Conservation (phyloP, 2,329 filamentous ascomycete genomes). For the Clonostachys sp. region DNA sequence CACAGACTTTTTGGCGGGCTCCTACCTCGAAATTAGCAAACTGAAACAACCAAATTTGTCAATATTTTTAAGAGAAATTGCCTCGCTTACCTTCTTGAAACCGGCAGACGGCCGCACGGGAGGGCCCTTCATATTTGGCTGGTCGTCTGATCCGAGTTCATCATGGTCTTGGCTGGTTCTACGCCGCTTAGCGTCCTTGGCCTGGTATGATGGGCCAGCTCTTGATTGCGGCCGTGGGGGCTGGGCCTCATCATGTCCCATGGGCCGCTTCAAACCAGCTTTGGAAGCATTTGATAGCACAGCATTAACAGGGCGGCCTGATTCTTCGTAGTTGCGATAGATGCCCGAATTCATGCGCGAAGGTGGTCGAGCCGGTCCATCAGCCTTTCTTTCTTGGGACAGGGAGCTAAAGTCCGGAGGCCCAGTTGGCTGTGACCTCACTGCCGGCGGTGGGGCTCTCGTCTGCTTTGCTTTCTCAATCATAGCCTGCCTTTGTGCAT, state of each 20-base stretch:
- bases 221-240: conserved; percentile 39
- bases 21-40: conserved; percentile 39
- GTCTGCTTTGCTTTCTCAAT: conserved; percentile 64
- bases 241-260: conserved; percentile 55
- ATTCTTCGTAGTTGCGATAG: conserved; percentile 52
- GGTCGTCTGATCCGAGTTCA: conserved; percentile 53
- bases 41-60: neutral
- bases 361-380: conserved; percentile 33
- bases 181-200: conserved; percentile 72
- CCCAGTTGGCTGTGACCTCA: conserved; percentile 48
- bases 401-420: conserved; percentile 35
- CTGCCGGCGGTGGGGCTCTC: conserved; percentile 55
- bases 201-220: conserved; percentile 58
- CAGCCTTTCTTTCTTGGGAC: conserved; percentile 21
- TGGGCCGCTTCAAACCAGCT: conserved; percentile 64
- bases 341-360: conserved; percentile 56
- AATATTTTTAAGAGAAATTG: neutral
- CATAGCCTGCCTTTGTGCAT: conserved; percentile 56
- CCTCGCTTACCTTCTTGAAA: conserved; percentile 58
- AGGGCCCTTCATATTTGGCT: conserved; percentile 67
- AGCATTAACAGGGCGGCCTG: conserved; percentile 55
- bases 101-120: conserved; percentile 76
- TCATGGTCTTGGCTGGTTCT: conserved; percentile 71
- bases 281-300: conserved; percentile 55
- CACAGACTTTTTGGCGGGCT: conserved; percentile 53